A percentile compares a stretch with the other conserved stretches of the same genome.
Conservation (phyloP, 805 yeast species). For the Nakazawaea wyomingensis region DNA sequence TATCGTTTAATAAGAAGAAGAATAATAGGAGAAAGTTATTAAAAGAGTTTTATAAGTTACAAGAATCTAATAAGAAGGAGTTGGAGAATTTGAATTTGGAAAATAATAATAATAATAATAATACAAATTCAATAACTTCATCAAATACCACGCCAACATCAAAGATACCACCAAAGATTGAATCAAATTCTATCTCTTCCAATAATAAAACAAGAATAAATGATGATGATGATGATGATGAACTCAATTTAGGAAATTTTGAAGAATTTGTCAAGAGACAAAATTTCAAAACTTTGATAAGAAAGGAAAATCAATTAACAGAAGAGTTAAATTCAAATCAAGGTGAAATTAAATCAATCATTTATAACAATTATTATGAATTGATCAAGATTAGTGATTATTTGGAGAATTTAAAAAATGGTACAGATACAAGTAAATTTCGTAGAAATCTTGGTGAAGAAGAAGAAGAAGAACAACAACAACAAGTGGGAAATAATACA, state of each 20-base stretch:
- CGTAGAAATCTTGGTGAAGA: not conserved
- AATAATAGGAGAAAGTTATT: conserved; percentile 33
- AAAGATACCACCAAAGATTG: not conserved
- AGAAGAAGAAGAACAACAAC: not conserved
- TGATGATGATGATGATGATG: conserved; percentile 13
- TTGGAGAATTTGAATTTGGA: conserved; percentile 11
- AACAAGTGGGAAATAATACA: no score
- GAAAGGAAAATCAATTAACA: conserved; percentile 35
- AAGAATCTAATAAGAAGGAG: conserved; percentile 24
- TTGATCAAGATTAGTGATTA: conserved; percentile 62
- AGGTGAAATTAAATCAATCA: conserved; percentile 61
- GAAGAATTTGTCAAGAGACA: conserved; percentile 27
- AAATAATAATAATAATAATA: no score
- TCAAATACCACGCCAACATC: not conserved
- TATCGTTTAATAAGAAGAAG: conserved; percentile 10
- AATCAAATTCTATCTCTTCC: not conserved
- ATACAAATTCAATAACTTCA: not conserved
- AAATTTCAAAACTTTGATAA: conserved; percentile 27
- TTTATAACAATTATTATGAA: conserved; percentile 73
- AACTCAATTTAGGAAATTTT: conserved; percentile 23
- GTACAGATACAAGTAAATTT: not conserved
- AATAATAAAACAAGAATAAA: no score
- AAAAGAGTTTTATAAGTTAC: conserved; percentile 36
- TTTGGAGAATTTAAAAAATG: conserved; percentile 30
- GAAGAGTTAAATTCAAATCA: conserved; percentile 46